A percentile compares a stretch with the other conserved stretches of the same genome.
Conservation (phyloP, 352 stramenopile species). For the Globisporangium lucens region DNA sequence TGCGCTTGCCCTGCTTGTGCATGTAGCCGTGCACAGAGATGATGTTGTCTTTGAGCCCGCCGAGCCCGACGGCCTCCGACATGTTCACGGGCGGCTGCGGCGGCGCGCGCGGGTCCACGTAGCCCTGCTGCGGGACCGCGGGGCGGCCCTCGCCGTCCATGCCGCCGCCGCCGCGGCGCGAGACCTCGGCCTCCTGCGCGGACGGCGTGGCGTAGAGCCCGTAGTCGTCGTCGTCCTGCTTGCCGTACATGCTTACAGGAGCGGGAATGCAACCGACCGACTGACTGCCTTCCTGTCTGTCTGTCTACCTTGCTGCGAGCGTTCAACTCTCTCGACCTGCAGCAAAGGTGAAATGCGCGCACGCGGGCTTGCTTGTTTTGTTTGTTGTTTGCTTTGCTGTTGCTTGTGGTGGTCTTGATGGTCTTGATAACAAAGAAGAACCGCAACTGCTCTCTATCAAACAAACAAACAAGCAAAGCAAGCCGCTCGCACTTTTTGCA, state of each 20-base stretch:
- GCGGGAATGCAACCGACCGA: not conserved
- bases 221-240: slow-evolving; percentile 56
- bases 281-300: not conserved
- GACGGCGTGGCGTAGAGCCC: slow-evolving; percentile 55
- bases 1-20: slow-evolving; percentile 88
- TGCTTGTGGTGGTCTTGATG: not conserved
- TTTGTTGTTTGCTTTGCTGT: not conserved
- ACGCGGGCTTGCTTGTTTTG: not conserved
- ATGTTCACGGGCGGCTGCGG: slow-evolving; percentile 51
- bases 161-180: slow-evolving; percentile 34
- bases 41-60: slow-evolving; percentile 64
- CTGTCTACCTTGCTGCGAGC: not conserved
- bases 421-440: slow-evolving; percentile 11
- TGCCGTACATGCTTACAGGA: slow-evolving; percentile 35
- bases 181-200: slow-evolving; percentile 48
- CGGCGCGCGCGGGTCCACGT: slow-evolving; percentile 48
- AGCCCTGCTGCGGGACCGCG: slow-evolving; percentile 40
- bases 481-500: not conserved
- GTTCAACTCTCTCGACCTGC: not conserved
- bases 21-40: slow-evolving; percentile 88
- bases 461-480: not conserved
- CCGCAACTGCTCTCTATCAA: slow-evolving; percentile 8
- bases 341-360: slow-evolving; percentile 1
- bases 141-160: slow-evolving; percentile 49
- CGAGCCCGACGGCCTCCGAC: slow-evolving; percentile 55